Conservation (phyloP, 768 basidiomycete species). For the Stropharia rugosoannulata region DNA sequence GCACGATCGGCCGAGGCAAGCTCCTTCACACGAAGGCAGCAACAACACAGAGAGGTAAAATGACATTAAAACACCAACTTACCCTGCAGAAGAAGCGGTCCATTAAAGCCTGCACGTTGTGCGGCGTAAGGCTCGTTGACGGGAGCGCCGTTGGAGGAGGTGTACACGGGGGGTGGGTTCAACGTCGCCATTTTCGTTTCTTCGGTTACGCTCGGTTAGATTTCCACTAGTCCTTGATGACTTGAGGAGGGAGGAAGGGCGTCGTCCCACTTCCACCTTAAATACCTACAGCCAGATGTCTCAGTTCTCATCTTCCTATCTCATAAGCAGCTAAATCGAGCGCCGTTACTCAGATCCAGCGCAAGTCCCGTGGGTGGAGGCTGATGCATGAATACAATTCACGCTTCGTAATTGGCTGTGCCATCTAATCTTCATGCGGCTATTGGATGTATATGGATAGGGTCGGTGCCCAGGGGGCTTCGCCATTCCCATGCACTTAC, state of each 20-base stretch:
- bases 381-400: too few relatives aligned
- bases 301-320: neutral
- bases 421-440: neutral
- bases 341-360: neutral
- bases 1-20: too few relatives aligned
- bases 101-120: constrained; percentile 70
- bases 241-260: too few relatives aligned
- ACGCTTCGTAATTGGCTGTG: too few relatives aligned
- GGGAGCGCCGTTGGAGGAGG: constrained; percentile 83
- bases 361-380: neutral
- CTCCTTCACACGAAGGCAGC: too few relatives aligned
- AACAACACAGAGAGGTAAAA: neutral
- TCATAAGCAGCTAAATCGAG: neutral
- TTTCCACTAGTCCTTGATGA: too few relatives aligned
- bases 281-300: too few relatives aligned
- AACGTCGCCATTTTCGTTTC: constrained; percentile 44
- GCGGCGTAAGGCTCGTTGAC: constrained; percentile 74
- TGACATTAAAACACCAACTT: constrained; percentile 14
- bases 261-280: too few relatives aligned
- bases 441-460: neutral
- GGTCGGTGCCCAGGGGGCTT: neutral
- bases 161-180: constrained; percentile 65
- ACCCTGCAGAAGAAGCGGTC: constrained; percentile 92
- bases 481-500: neutral
- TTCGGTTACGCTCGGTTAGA: too few relatives aligned